phyloP scores from a whole-genome alignment of 1,284 basidiomycete genomes.

The Fomitiporia mediterranea region DNA sequence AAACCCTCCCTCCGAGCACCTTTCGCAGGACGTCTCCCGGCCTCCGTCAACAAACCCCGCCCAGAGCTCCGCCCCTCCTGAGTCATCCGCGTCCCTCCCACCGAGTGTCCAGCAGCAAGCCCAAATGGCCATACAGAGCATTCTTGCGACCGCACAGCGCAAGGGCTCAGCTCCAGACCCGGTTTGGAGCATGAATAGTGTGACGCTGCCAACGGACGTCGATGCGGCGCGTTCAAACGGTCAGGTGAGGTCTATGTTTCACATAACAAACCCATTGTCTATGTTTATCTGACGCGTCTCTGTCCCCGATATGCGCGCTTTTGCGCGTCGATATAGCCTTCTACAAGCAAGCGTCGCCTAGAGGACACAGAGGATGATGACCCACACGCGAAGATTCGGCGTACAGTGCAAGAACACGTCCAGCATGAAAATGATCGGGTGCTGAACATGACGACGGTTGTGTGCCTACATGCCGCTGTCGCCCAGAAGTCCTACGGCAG shows the following conservation, averaged over 20 bases:
- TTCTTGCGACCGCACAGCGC: slow-evolving; percentile 17
- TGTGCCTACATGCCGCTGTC: slow-evolving; percentile 83
- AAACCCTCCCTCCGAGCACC: slow-evolving; percentile 18
- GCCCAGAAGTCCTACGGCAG: slow-evolving; percentile 91
- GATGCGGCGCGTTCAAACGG: slow-evolving; percentile 13
- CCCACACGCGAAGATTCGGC: slow-evolving; percentile 72
- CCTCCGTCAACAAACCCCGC: slow-evolving; percentile 11
- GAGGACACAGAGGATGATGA: slow-evolving; percentile 65
- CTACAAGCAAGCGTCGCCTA: slow-evolving; percentile 64
- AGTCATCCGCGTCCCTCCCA: background rate
- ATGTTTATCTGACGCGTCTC: slow-evolving; percentile 15
- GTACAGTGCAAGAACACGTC: slow-evolving; percentile 74
- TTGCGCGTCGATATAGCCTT: slow-evolving; percentile 25
- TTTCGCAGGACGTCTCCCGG: slow-evolving; percentile 4
- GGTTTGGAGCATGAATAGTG: slow-evolving; percentile 21
- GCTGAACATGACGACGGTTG: slow-evolving; percentile 83
- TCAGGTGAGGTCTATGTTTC: slow-evolving; percentile 14
- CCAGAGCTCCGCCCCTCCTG: background rate
- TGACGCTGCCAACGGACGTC: background rate
- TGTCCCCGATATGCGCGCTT: slow-evolving; percentile 11
- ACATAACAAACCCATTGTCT: background rate
- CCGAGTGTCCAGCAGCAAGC: slow-evolving; percentile 15
- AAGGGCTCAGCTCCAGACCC: slow-evolving; percentile 22
- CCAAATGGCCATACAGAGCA: slow-evolving; percentile 19
- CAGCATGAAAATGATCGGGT: slow-evolving; percentile 65